Evolutionary conservation across 805 yeast genomes (phyloP).

Genomic region (Pichia pseudocactophila): DNA sequence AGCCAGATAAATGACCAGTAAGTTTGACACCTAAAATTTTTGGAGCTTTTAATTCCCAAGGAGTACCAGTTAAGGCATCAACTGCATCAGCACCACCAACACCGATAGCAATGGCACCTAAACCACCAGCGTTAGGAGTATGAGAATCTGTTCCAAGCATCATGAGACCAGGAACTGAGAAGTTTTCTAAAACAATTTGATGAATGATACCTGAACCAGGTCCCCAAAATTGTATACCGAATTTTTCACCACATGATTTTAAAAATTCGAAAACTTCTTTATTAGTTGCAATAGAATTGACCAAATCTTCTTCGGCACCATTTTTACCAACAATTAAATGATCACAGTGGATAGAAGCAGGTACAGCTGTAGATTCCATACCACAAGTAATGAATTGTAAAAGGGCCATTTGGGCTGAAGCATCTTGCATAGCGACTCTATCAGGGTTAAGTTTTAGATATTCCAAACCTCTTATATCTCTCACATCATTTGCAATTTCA

Average conservation of each 20-base stretch:
- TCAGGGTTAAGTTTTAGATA: slow-evolving; percentile 94
- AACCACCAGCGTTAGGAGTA: slow-evolving; percentile 98
- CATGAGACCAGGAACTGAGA: slow-evolving; percentile 95
- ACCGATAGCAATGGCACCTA: slow-evolving; percentile 96
- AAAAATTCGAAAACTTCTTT: slow-evolving; percentile 92
- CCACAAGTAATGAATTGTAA: slow-evolving; percentile 96
- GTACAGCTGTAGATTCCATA: slow-evolving; percentile 83
- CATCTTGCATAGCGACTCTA: slow-evolving; percentile 98
- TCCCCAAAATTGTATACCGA: slow-evolving; percentile 97
- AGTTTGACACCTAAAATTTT: slow-evolving; percentile 90
- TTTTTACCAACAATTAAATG: slow-evolving; percentile 94
- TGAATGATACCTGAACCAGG: slow-evolving; percentile 98
- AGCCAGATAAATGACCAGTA: slow-evolving; percentile 85
- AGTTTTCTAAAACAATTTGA: slow-evolving; percentile 93
- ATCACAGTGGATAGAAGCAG: slow-evolving; percentile 95
- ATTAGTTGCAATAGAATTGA: slow-evolving; percentile 79
- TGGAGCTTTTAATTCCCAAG: slow-evolving; percentile 98
- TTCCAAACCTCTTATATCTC: slow-evolving; percentile 66
- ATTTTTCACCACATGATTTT: slow-evolving; percentile 83
- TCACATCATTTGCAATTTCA: slow-evolving; percentile 48
- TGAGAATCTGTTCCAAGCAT: slow-evolving; percentile 96
- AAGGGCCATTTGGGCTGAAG: slow-evolving; percentile 97
- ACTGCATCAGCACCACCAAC: slow-evolving; percentile 99
- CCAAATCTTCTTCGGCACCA: slow-evolving; percentile 81
- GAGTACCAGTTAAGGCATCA: slow-evolving; percentile 86